These are phyloP conservation scores for Nelumbo lutea DNA, from an alignment of 164 flowering plant species.

Conservation along the genomic window DNA sequence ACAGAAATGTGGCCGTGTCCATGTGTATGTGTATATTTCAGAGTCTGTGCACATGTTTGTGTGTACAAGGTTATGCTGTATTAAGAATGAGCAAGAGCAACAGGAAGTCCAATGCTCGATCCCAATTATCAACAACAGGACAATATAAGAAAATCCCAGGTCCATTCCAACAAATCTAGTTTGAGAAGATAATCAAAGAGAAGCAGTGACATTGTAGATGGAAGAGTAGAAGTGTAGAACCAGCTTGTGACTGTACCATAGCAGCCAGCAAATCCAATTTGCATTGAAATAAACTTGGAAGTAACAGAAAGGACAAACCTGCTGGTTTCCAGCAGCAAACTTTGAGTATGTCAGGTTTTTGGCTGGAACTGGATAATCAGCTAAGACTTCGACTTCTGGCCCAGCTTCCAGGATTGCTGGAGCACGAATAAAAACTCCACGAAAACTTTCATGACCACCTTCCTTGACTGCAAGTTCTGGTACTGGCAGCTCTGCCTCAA, in stretches of 20 bases:
- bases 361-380: conserved; percentile 49
- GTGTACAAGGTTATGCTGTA: too few species aligned
- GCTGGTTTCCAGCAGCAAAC: conserved; percentile 27
- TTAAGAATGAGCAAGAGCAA: too few species aligned
- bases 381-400: conserved; percentile 85
- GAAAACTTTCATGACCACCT: conserved; percentile 82
- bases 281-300: background rate
- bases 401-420: conserved; percentile 90
- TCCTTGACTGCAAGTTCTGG: conserved; percentile 63
- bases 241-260: background rate
- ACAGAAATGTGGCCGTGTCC: too few species aligned
- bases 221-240: background rate
- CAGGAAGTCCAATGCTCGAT: too few species aligned
- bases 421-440: conserved; percentile 93
- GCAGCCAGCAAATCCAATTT: background rate
- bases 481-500: conserved; percentile 73
- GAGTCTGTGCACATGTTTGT: too few species aligned
- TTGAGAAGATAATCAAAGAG: too few species aligned
- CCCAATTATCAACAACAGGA: too few species aligned
- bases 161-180: too few species aligned
- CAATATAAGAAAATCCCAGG: too few species aligned
- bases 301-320: conserved; percentile 33
- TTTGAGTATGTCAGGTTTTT: conserved; percentile 22
- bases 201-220: background rate
- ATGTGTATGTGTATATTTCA: too few species aligned